phyloP scores from a whole-genome alignment of 176 grass and related monocot species.

The Hyparrhenia diplandra region DNA sequence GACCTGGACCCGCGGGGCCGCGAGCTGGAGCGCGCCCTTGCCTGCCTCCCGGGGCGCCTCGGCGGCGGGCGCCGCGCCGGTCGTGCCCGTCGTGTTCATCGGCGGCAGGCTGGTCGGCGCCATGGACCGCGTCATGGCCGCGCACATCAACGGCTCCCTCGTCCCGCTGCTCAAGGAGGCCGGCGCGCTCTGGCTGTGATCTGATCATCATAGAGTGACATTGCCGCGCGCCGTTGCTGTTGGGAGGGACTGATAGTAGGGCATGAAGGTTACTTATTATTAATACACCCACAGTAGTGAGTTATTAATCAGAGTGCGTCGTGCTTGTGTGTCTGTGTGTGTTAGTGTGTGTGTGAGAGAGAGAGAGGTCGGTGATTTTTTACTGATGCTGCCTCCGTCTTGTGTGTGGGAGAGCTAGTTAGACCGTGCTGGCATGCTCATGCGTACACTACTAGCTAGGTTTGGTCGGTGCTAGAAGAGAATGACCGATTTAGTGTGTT shows the following conservation, averaged over 20 bases:
- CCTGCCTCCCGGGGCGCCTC: slow-evolving; percentile 44
- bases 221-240: neutral
- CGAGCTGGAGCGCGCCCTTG: slow-evolving; percentile 79
- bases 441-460: neutral
- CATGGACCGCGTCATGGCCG: slow-evolving; percentile 95
- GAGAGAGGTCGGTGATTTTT: slow-evolving; percentile 57
- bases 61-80: slow-evolving; percentile 8
- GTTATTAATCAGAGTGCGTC: slow-evolving; percentile 17
- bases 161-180: slow-evolving; percentile 95
- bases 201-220: neutral
- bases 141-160: slow-evolving; percentile 92
- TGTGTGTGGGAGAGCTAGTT: slow-evolving; percentile 25
- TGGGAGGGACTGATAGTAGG: neutral
- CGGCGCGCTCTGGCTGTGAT: slow-evolving; percentile 93
- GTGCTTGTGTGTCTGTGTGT: neutral
- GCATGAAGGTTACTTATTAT: slow-evolving; percentile 10
- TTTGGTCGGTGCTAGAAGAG: slow-evolving; percentile 31
- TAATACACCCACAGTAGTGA: slow-evolving; percentile 40
- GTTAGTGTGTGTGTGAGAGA: neutral
- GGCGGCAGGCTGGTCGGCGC: slow-evolving; percentile 87
- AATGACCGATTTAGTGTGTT: neutral
- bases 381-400: slow-evolving; percentile 50
- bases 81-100: slow-evolving; percentile 83
- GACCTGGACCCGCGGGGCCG: slow-evolving; percentile 73
- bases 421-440: slow-evolving; percentile 16